Conservation (phyloP, 345 rosid species). For the Gossypium sturtianum region DNA sequence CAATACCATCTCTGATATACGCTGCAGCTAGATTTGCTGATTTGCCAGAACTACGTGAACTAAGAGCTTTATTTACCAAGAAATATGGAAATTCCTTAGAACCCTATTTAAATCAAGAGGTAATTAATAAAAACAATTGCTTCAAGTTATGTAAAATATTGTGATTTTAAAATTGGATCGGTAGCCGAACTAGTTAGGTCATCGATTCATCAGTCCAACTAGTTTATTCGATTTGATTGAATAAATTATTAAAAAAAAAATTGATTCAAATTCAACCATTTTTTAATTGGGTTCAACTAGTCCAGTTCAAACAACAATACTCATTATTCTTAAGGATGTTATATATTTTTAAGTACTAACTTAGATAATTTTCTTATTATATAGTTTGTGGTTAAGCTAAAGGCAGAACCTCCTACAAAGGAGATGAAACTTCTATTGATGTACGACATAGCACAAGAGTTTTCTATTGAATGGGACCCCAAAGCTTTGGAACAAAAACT, state of each 20-base stretch:
- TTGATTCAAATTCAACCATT: no score
- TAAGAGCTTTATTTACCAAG: constrained; percentile 48
- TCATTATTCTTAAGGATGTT: background rate
- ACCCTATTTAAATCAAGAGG: constrained; percentile 53
- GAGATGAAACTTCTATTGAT: constrained; percentile 6
- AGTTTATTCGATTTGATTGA: no score
- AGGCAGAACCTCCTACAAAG: background rate
- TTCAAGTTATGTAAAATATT: background rate
- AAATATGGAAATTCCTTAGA: constrained; percentile 59
- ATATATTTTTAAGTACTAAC: background rate
- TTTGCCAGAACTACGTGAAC: constrained; percentile 72
- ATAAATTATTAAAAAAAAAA: no score
- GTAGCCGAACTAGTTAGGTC: no score
- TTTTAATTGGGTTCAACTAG: no score
- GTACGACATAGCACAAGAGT: background rate
- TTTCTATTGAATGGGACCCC: constrained; percentile 45
- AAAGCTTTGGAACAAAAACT: constrained; percentile 27
- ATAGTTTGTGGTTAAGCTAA: constrained; percentile 3
- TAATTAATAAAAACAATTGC: constrained; percentile 1
- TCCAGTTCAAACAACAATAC: no score
- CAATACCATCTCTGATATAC: constrained; percentile 57
- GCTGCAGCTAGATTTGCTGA: constrained; percentile 93
- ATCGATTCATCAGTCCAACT: no score
- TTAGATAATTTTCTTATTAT: background rate
- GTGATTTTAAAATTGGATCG: background rate